These are phyloP conservation scores for Aspergillus glaucus DNA, from an alignment of 2,329 filamentous ascomycete species.

Conservation along the genomic window DNA sequence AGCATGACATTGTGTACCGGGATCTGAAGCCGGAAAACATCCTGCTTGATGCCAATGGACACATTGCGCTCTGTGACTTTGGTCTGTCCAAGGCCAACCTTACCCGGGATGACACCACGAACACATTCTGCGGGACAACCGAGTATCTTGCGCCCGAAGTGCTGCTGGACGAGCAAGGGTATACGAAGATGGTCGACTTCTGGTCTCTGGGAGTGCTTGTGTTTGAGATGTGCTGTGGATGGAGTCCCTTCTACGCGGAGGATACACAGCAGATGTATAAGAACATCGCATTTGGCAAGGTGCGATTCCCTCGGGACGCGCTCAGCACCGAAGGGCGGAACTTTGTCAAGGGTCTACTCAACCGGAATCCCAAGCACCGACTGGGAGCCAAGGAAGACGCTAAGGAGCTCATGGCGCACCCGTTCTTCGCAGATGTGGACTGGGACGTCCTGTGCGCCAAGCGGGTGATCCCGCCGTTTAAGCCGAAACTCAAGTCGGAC, in stretches of 20 bases:
- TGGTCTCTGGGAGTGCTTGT: conserved; percentile 97
- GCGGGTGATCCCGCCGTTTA: conserved; percentile 91
- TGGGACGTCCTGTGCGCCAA: conserved; percentile 86
- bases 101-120: conserved; percentile 94
- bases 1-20: conserved; percentile 96
- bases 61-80: conserved; percentile 96
- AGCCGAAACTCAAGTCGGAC: conserved; percentile 92
- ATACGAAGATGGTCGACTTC: conserved; percentile 99
- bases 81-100: conserved; percentile 95
- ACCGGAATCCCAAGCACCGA: conserved; percentile 92
- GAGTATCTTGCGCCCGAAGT: conserved; percentile 97
- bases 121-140: conserved; percentile 97
- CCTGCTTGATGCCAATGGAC: conserved; percentile 89
- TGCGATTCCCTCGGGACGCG: conserved; percentile 90
- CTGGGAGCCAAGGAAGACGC: conserved; percentile 87
- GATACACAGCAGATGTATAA: conserved; percentile 99
- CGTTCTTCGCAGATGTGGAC: conserved; percentile 91
- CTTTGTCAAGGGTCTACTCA: conserved; percentile 95
- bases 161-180: conserved; percentile 88
- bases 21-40: conserved; percentile 98
- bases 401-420: conserved; percentile 85
- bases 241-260: conserved; percentile 98
- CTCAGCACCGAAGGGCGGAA: conserved; percentile 91
- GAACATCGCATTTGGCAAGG: conserved; percentile 98
- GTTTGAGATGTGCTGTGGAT: conserved; percentile 99